Evolutionary conservation across 78 protist genomes (phyloP).

Genomic region (Dictyostelium intermedium): DNA sequence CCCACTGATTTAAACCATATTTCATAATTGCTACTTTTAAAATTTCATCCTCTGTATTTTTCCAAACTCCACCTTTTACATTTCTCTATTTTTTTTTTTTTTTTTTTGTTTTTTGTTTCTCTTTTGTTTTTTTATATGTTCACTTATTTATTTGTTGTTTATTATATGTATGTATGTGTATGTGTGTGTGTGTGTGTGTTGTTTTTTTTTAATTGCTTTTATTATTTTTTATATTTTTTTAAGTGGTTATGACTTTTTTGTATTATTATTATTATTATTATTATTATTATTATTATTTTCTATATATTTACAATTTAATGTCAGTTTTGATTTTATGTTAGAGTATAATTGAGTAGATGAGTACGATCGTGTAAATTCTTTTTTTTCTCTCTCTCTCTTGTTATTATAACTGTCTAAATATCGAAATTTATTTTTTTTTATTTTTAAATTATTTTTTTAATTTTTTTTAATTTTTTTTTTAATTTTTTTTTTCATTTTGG

Average conservation of each 20-base stretch:
- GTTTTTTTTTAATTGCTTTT: background rate
- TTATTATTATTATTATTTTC: background rate
- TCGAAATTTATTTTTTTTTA: background rate
- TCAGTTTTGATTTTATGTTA: background rate
- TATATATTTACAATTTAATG: background rate
- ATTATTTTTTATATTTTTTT: background rate
- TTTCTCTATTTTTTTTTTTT: conserved; percentile 52
- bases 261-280: background rate
- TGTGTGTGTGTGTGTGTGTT: background rate
- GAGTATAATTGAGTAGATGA: background rate
- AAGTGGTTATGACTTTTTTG: background rate
- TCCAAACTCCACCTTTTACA: conserved; percentile 98
- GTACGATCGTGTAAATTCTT: background rate
- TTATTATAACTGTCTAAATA: background rate
- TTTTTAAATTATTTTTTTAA: background rate
- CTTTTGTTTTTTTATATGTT: background rate
- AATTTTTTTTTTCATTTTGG: background rate
- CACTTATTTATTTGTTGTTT: background rate
- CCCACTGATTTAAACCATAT: conserved; percentile 98
- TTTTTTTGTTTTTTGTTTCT: background rate
- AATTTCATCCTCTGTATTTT: conserved; percentile 99
- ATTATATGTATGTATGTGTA: too few relatives aligned
- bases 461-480: background rate
- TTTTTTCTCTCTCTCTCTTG: background rate
- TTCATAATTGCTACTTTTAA: conserved; percentile 99